These are phyloP conservation scores for Micractinium conductrix DNA, from an alignment of 139 green algal species.

Conservation along the genomic window DNA sequence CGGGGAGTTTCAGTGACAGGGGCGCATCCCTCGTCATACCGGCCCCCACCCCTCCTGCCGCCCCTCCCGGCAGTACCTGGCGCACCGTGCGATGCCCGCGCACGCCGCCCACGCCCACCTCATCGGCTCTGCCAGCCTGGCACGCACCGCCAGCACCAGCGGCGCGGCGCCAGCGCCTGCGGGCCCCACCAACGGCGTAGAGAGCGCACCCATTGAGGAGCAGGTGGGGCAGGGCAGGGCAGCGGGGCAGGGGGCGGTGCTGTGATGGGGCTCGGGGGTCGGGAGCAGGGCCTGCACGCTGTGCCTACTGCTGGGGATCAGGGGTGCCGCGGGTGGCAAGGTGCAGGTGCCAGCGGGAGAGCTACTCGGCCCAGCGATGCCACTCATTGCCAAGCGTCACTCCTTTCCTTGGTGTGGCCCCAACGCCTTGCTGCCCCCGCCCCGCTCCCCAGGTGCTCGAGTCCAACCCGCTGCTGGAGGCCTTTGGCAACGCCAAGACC, in stretches of 20 bases:
- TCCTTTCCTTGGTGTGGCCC: neutral
- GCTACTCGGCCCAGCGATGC: neutral
- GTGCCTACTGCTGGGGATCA: neutral
- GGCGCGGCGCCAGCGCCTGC: neutral
- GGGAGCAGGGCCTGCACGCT: too few species aligned
- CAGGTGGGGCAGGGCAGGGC: constrained; percentile 41
- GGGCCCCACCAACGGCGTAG: constrained; percentile 7
- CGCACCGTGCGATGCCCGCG: constrained; percentile 46
- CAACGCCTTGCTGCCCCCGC: neutral
- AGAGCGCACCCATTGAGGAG: constrained; percentile 63
- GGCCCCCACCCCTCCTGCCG: too few species aligned
- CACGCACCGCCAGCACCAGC: constrained; percentile 3
- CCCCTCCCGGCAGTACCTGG: constrained; percentile 60
- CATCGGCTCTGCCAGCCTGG: neutral
- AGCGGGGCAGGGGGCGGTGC: too few species aligned
- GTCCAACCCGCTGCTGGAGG: constrained; percentile 89
- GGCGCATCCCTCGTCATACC: too few species aligned
- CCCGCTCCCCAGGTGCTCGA: constrained; percentile 65
- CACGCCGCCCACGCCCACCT: neutral
- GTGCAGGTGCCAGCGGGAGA: neutral
- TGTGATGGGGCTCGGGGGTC: too few species aligned
- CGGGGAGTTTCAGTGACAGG: too few species aligned
- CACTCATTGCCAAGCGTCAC: neutral
- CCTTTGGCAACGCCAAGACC: constrained; percentile 92
- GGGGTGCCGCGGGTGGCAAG: neutral